phyloP scores from a whole-genome alignment of 257 asterid genomes.

The Plantago ovata region DNA sequence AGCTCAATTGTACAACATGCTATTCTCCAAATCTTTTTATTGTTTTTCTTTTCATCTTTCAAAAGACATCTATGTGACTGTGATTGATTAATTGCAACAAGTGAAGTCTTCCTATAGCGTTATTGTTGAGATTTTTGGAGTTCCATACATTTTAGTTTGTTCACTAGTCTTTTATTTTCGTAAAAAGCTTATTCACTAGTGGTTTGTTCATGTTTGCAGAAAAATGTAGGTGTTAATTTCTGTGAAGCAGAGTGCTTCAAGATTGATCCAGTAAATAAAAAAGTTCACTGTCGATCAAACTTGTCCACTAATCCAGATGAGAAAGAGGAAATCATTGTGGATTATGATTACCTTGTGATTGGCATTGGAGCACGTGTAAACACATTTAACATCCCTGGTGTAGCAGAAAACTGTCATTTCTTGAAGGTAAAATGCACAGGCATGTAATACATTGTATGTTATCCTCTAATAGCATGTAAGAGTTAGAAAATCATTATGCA shows the following conservation, averaged over 20 bases:
- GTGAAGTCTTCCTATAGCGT: too few species aligned
- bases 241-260: slow-evolving; percentile 91
- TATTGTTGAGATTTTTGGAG: slow-evolving; percentile 1
- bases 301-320: slow-evolving; percentile 38
- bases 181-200: slow-evolving; percentile 1
- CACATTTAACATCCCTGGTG: slow-evolving; percentile 97
- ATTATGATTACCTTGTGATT: slow-evolving; percentile 91
- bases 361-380: slow-evolving; percentile 84
- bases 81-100: too few species aligned
- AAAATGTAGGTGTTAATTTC: slow-evolving; percentile 49
- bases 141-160: too few species aligned
- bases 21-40: neutral
- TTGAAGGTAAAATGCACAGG: slow-evolving; percentile 56
- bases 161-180: slow-evolving; percentile 13
- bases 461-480: neutral
- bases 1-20: neutral
- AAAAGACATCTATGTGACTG: too few species aligned
- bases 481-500: neutral
- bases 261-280: slow-evolving; percentile 67
- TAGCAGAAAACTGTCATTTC: slow-evolving; percentile 83
- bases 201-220: slow-evolving; percentile 47
- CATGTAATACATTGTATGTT: neutral
- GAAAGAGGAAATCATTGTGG: slow-evolving; percentile 73
- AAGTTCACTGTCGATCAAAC: slow-evolving; percentile 79
- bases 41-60: too few species aligned